These are phyloP conservation scores for Vaccinium myrtillus DNA, from an alignment of 148 eudicot genomes.

Conservation along the genomic window DNA sequence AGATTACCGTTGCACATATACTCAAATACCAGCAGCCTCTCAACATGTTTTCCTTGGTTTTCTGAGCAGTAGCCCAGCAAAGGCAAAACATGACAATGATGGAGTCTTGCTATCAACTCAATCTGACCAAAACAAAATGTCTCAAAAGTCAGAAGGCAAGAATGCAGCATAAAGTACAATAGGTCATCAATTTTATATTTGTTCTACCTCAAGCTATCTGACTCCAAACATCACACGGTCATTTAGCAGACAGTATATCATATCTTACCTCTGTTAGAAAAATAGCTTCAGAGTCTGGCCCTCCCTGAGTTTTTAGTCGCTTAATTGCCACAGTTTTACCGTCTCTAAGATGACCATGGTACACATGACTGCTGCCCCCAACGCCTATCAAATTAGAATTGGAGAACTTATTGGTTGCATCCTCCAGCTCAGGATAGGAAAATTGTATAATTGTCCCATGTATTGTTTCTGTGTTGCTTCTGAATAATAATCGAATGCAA, in stretches of 20 bases:
- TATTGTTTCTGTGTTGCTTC: constrained; percentile 39
- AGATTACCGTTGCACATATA: constrained; percentile 77
- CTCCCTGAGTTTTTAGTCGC: constrained; percentile 52
- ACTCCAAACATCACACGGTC: neutral
- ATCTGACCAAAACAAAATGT: constrained; percentile 46
- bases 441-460: constrained; percentile 59
- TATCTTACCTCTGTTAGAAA: constrained; percentile 75
- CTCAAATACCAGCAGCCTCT: constrained; percentile 83
- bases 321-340: constrained; percentile 78
- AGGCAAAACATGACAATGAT: constrained; percentile 86
- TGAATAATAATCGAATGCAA: constrained; percentile 47
- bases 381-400: constrained; percentile 71
- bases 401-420: constrained; percentile 78
- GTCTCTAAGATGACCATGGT: constrained; percentile 69
- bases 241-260: neutral
- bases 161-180: neutral
- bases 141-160: neutral
- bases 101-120: constrained; percentile 80
- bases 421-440: constrained; percentile 78
- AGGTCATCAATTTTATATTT: neutral
- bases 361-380: constrained; percentile 93
- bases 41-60: constrained; percentile 59
- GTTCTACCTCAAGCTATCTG: neutral
- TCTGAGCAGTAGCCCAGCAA: constrained; percentile 81
- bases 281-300: constrained; percentile 59